Base-by-base conservation (phyloP, 176 grass and related monocot genomes). In the Panicum miliaceum region DNA sequence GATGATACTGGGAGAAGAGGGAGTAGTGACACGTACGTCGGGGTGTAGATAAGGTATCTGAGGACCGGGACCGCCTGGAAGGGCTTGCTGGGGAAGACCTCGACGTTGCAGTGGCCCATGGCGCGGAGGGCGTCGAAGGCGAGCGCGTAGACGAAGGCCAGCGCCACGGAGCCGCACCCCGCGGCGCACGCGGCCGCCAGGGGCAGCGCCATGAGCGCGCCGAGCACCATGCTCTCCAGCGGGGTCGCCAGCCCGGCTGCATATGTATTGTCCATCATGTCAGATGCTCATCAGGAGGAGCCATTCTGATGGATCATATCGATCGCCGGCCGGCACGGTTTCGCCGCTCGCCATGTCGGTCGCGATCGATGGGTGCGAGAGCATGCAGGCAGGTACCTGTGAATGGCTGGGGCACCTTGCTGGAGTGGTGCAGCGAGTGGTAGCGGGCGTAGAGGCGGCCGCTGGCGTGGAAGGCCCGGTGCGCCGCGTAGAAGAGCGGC, bases 81-180 rank as follows among this genome's bases (percentile, higher is more conserved):
- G 50, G 81, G 67, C 2, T n/a, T 12, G 29, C 4, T 29, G 4
- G 96, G 85, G 80, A 98, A 70, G 13, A 96, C 63, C 91, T 98
- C 96, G 18, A 98, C 85, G 59, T 98, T 98, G 83, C 96, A 89
- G 82, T 89, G 84, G 0, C 96, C 96, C 93, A 98, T 90, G 84
- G 80, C 90, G 68, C 93, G 69, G 73, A 98, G 74, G 80, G 68
- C 81, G 87, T 98, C 96, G 87, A 94, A 96, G 0, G n/a, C 32
- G 6, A 96, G 80, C 23, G 86, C 80, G 65, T 98, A 90, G 29
- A 4, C 88, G 76, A 92, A 98, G 34, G 92, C 46, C 23, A 98
- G 77, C 35, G 73, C 91, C 3, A 42, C 59, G 9, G 96, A 96
- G 4, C 83, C 87, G 54, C 14, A 3, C 2, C 96, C 96, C 7